Conservation (phyloP, 1,139 yeast genomes). For the Debaryomyces nepalensis region DNA sequence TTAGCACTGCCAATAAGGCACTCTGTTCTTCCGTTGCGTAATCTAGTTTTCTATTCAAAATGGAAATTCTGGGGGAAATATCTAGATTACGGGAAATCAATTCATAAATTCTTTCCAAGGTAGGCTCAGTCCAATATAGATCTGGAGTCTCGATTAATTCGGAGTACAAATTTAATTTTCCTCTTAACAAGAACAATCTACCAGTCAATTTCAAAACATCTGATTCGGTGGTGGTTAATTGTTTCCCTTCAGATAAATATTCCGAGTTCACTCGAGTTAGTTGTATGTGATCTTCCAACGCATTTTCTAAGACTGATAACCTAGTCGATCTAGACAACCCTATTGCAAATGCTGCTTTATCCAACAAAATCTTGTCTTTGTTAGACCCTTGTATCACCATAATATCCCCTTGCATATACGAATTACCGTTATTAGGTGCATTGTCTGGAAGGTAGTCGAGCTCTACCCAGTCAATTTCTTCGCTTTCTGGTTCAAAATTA, state of each 20-base stretch:
- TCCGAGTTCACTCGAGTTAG: constrained; percentile 69
- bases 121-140: constrained; percentile 90
- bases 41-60: constrained; percentile 81
- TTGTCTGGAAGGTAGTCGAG: constrained; percentile 32
- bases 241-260: constrained; percentile 64
- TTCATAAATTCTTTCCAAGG: constrained; percentile 73
- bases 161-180: constrained; percentile 82
- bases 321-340: constrained; percentile 88
- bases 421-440: constrained; percentile 34
- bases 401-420: constrained; percentile 68
- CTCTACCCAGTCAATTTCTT: constrained; percentile 86
- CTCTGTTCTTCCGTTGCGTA: constrained; percentile 89
- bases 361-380: constrained; percentile 56
- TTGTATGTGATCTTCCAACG: constrained; percentile 67
- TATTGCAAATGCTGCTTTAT: constrained; percentile 87
- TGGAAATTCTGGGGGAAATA: constrained; percentile 74
- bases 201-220: constrained; percentile 77
- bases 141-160: constrained; percentile 93
- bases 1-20: constrained; percentile 72
- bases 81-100: constrained; percentile 74
- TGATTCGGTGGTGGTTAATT: constrained; percentile 59
- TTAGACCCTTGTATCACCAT: constrained; percentile 61
- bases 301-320: constrained; percentile 74
- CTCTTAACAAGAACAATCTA: constrained; percentile 70
- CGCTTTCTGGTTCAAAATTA: constrained; percentile 66